phyloP scores from a whole-genome alignment of 192 early-diverging fungal genomes.

The Backusella australiensis region DNA sequence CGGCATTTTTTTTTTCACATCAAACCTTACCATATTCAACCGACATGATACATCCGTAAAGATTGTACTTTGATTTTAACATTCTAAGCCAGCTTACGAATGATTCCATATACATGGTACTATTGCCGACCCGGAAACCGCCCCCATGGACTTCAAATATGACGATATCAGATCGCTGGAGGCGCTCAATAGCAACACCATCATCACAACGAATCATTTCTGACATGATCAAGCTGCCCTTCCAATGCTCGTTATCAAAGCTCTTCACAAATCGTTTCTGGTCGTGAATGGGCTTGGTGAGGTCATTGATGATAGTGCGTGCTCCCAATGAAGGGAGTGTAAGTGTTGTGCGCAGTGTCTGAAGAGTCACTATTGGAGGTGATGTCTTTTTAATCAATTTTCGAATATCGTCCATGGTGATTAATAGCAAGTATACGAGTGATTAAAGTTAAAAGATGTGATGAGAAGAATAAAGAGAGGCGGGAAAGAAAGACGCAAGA shows the following conservation, averaged over 20 bases:
- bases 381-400: slow-evolving; percentile 13
- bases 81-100: slow-evolving; percentile 28
- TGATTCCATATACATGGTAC: slow-evolving; percentile 34
- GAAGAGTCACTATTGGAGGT: not conserved
- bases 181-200: slow-evolving; percentile 11
- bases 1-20: not conserved
- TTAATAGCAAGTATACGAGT: not conserved
- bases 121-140: slow-evolving; percentile 29
- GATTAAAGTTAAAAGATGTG: not conserved
- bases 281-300: slow-evolving; percentile 17
- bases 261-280: slow-evolving; percentile 19
- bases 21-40: slow-evolving; percentile 30
- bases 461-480: not conserved
- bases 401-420: slow-evolving; percentile 11
- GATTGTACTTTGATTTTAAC: slow-evolving; percentile 22
- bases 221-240: slow-evolving; percentile 25
- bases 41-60: slow-evolving; percentile 32
- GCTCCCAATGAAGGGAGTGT: slow-evolving; percentile 15
- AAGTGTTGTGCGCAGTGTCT: slow-evolving; percentile 13
- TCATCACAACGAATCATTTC: slow-evolving; percentile 19
- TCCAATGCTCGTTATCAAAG: slow-evolving; percentile 21
- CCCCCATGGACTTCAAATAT: slow-evolving; percentile 36
- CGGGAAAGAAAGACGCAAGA: not conserved
- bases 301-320: slow-evolving; percentile 24
- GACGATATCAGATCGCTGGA: slow-evolving; percentile 21